phyloP scores from a whole-genome alignment of 2,329 filamentous ascomycete species.

The Exophiala sideris region DNA sequence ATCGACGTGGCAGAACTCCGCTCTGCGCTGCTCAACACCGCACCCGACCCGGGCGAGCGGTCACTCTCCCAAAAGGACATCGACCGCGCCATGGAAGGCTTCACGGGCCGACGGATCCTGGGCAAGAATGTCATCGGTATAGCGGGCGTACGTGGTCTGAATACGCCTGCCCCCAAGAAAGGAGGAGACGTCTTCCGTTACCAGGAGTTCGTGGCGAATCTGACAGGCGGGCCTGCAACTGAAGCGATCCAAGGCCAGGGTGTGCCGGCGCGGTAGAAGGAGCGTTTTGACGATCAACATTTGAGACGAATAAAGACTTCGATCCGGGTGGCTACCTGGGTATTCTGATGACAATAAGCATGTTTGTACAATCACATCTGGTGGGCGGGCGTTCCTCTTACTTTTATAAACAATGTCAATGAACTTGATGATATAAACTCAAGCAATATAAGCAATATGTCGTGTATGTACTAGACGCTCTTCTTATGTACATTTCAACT shows the following conservation, averaged over 20 bases:
- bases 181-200: constrained; percentile 90
- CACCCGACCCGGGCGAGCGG: constrained; percentile 67
- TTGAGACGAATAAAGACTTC: not conserved
- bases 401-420: too few relatives aligned
- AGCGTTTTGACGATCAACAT: not conserved
- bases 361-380: too few relatives aligned
- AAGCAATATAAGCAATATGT: too few relatives aligned
- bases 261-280: constrained; percentile 9
- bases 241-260: constrained; percentile 9
- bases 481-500: too few relatives aligned
- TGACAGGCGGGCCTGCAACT: constrained; percentile 51
- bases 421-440: too few relatives aligned
- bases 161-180: constrained; percentile 47
- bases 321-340: too few relatives aligned
- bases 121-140: constrained; percentile 49
- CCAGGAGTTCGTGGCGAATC: constrained; percentile 78
- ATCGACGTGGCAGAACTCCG: constrained; percentile 79
- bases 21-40: constrained; percentile 77
- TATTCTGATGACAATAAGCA: too few relatives aligned
- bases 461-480: too few relatives aligned
- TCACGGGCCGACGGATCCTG: constrained; percentile 79
- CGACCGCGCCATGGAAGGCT: constrained; percentile 81
- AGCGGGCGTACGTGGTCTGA: constrained; percentile 24
- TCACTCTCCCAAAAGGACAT: constrained; percentile 69
- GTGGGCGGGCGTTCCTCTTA: too few relatives aligned